Conservation (phyloP, 306 rosid species). For the Pterocarpus macrocarpus region DNA sequence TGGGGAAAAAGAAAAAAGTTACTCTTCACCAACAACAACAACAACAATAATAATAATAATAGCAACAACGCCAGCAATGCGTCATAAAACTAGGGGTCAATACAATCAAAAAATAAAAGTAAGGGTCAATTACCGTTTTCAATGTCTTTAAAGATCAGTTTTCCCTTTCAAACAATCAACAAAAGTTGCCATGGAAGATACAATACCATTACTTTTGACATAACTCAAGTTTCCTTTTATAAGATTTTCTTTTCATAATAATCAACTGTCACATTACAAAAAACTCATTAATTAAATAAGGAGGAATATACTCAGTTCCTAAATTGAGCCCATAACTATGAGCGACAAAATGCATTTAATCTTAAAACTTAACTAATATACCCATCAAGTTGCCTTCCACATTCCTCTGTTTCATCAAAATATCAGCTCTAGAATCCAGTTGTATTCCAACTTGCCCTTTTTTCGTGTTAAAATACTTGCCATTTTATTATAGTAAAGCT, state of each 20-base stretch:
- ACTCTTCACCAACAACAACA: background rate
- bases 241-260: background rate
- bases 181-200: background rate
- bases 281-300: background rate
- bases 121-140: background rate
- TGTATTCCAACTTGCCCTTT: constrained; percentile 28
- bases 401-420: constrained; percentile 4
- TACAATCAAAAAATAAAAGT: background rate
- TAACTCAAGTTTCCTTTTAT: background rate
- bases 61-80: background rate
- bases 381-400: constrained; percentile 21
- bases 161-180: background rate
- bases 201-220: constrained; percentile 11
- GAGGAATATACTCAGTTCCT: constrained; percentile 26
- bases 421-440: constrained; percentile 4
- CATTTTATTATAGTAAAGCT: constrained; percentile 10
- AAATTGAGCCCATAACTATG: background rate
- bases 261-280: background rate
- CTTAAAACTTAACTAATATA: constrained; percentile 15
- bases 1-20: background rate
- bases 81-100: no score
- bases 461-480: background rate
- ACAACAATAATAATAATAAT: background rate
- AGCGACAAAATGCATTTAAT: background rate
- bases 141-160: background rate